Conservation (phyloP, 164 flowering plant genomes). For the Echeveria elegans region DNA sequence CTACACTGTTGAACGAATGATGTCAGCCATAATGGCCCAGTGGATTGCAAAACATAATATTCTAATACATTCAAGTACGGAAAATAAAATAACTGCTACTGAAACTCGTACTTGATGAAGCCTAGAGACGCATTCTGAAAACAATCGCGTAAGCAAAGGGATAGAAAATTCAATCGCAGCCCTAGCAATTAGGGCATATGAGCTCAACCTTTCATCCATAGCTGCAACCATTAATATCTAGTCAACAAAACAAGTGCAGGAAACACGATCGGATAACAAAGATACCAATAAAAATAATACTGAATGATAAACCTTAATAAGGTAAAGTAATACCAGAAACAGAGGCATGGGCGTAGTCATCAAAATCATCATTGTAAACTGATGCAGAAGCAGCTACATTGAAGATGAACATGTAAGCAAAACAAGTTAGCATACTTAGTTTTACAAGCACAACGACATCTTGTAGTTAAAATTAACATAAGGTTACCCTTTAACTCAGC, state of each 20-base stretch:
- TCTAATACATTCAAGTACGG: background rate
- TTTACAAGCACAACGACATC: background rate
- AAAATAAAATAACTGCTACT: background rate
- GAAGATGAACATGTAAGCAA: slow-evolving; percentile 2
- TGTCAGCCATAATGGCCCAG: background rate
- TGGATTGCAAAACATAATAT: background rate
- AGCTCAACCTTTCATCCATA: slow-evolving; percentile 89
- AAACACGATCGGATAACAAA: background rate
- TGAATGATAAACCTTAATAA: background rate
- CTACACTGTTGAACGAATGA: background rate
- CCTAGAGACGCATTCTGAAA: slow-evolving; percentile 48
- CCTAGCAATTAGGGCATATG: slow-evolving; percentile 93
- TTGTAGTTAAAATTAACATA: background rate
- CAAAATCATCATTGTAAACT: slow-evolving; percentile 57
- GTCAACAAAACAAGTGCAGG: background rate
- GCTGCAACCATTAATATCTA: slow-evolving; percentile 33
- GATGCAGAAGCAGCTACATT: slow-evolving; percentile 65
- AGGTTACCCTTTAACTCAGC: slow-evolving; percentile 71
- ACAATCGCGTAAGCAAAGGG: slow-evolving; percentile 50
- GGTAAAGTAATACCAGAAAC: slow-evolving; percentile 46
- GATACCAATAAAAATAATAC: background rate
- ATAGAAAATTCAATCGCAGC: slow-evolving; percentile 56
- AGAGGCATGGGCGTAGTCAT: slow-evolving; percentile 61
- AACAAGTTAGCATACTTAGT: background rate
- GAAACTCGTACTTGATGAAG: slow-evolving; percentile 60